Evolutionary conservation across 2,329 filamentous ascomycete species (phyloP).

Genomic region (Sclerotinia borealis): DNA sequence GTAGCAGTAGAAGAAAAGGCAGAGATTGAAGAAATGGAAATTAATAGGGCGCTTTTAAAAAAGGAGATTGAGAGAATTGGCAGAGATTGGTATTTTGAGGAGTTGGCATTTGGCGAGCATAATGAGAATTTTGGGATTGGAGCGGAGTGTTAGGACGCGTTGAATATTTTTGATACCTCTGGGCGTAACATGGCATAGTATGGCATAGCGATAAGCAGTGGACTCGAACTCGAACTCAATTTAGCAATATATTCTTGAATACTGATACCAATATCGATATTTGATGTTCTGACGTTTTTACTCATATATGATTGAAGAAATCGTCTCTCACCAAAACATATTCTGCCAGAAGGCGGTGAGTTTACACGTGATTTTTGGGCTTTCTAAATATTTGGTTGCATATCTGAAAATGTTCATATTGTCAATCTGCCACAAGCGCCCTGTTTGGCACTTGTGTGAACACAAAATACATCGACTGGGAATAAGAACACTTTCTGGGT

Average conservation of each 20-base stretch:
- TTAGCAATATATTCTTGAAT: neutral
- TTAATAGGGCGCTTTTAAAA: neutral
- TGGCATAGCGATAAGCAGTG: neutral
- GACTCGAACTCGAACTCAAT: too few species aligned
- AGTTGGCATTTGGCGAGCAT: neutral
- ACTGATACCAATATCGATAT: neutral
- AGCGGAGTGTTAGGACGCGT: too few species aligned
- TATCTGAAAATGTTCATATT: too few species aligned
- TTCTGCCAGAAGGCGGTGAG: neutral
- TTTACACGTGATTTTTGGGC: neutral
- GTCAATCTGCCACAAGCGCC: too few species aligned
- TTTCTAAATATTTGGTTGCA: too few species aligned
- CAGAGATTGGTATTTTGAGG: constrained; percentile 1
- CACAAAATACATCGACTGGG: neutral
- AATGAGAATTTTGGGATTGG: neutral
- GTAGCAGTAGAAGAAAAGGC: neutral
- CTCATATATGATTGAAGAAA: too few species aligned
- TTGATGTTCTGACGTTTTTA: neutral
- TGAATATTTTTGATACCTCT: neutral
- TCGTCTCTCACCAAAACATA: neutral
- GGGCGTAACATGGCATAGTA: neutral
- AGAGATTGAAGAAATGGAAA: neutral
- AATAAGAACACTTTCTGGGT: neutral
- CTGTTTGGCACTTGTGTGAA: too few species aligned
- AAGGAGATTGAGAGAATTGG: neutral